Evolutionary conservation across 2,329 filamentous ascomycete genomes (phyloP).

Genomic region (Tricladium varicosporioides): DNA sequence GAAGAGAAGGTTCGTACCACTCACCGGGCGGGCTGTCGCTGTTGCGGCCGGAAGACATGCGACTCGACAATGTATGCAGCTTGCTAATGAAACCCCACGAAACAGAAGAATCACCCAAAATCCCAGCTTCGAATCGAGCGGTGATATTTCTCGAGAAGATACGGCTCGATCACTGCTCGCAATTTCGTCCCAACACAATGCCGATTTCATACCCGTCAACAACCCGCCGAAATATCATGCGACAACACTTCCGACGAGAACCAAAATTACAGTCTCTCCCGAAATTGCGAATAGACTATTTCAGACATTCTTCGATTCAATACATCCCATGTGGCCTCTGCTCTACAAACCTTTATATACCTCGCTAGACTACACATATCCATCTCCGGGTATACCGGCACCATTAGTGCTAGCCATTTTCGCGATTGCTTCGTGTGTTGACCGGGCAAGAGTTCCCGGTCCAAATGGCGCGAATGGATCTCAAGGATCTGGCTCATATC

Average conservation of each 20-base stretch:
- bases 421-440: conserved; percentile 30
- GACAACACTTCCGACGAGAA: background rate
- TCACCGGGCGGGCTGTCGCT: background rate
- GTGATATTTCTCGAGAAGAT: background rate
- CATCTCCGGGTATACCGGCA: conserved; percentile 25
- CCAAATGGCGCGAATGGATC: conserved; percentile 5
- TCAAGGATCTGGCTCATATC: conserved; percentile 13
- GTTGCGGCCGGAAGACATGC: no score
- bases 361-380: conserved; percentile 26
- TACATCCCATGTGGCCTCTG: conserved; percentile 33
- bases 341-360: conserved; percentile 33
- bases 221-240: background rate
- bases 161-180: background rate
- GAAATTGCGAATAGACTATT: conserved; percentile 29
- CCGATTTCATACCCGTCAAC: background rate
- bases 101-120: background rate
- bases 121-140: background rate
- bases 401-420: conserved; percentile 29
- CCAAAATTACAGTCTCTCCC: conserved; percentile 13
- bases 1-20: conserved; percentile 28
- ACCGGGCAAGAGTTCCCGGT: conserved; percentile 16
- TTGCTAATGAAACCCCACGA: no score
- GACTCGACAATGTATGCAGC: no score
- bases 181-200: background rate
- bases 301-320: conserved; percentile 31